A percentile compares a stretch with the other conserved stretches of the same genome.
Conservation (phyloP, 73 alveolate species). For the Uronychia binucleata region DNA sequence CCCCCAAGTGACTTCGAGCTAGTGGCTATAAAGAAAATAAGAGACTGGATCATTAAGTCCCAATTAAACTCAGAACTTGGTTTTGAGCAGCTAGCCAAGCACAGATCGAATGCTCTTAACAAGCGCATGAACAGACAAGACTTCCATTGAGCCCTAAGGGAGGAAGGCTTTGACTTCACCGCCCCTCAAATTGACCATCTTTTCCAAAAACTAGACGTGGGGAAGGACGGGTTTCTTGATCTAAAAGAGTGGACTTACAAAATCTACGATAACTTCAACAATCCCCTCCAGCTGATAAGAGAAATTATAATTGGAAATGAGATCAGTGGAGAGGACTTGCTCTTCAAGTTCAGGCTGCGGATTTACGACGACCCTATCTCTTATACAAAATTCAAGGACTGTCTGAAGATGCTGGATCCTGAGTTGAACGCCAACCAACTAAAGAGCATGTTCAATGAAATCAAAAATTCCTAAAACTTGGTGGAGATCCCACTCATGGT, state of each 20-base stretch:
- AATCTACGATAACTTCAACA: conserved; percentile 51
- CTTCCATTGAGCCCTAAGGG: conserved; percentile 23
- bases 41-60: conserved; percentile 68
- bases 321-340: conserved; percentile 53
- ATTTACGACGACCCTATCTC: conserved; percentile 66
- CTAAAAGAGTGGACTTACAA: conserved; percentile 61
- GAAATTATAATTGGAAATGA: conserved; percentile 32
- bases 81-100: conserved; percentile 26
- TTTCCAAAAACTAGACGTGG: conserved; percentile 42
- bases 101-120: conserved; percentile 20
- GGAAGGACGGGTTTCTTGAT: conserved; percentile 58
- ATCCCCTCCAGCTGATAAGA: conserved; percentile 59
- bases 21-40: conserved; percentile 23
- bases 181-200: conserved; percentile 56
- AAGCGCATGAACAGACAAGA: conserved; percentile 38
- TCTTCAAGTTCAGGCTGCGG: conserved; percentile 38
- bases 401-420: conserved; percentile 52
- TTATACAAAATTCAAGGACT: conserved; percentile 31
- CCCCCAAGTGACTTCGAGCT: neutral
- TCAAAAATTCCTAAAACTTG: conserved; percentile 27
- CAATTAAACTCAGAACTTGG: conserved; percentile 48
- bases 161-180: conserved; percentile 35
- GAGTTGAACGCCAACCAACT: conserved; percentile 38
- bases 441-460: conserved; percentile 27
- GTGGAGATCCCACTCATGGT: conserved; percentile 52